Conservation (phyloP, 441 rosid genomes). For the Jatropha podagrica region DNA sequence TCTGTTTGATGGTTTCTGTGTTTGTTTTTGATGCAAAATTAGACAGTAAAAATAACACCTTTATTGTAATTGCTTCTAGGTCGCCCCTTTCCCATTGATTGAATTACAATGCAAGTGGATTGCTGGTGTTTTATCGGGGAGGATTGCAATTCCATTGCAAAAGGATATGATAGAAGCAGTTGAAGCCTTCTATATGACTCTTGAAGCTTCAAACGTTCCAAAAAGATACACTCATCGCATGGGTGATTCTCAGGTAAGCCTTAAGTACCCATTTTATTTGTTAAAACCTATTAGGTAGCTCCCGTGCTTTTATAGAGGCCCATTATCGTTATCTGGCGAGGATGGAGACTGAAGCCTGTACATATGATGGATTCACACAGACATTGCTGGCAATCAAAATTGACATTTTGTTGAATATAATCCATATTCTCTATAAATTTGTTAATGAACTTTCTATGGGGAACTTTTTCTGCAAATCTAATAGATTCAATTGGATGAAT, state of each 20-base stretch:
- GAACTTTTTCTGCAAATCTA: too few relatives aligned
- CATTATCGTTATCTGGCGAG: background rate
- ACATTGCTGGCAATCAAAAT: background rate
- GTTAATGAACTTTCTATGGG: background rate
- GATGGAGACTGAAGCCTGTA: background rate
- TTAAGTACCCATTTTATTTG: background rate
- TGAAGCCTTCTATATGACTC: conserved; percentile 39
- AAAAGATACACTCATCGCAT: conserved; percentile 60
- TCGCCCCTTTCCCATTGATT: conserved; percentile 43
- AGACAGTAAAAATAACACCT: too few relatives aligned
- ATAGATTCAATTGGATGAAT: too few relatives aligned
- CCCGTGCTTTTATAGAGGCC: background rate
- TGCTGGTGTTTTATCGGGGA: conserved; percentile 66
- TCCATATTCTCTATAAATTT: background rate
- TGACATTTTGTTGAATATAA: background rate
- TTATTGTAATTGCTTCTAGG: conserved; percentile 24
- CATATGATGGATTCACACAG: background rate
- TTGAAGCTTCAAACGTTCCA: conserved; percentile 49
- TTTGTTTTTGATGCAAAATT: background rate
- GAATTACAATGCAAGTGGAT: conserved; percentile 88
- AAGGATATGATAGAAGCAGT: conserved; percentile 66
- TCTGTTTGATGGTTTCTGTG: conserved; percentile 2
- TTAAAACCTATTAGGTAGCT: too few relatives aligned
- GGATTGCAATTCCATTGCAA: conserved; percentile 50
- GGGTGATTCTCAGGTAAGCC: conserved; percentile 37